Percentiles rank a stretch among this genome's conserved stretches.
Evolutionary conservation across 2,329 filamentous ascomycete species (phyloP).

Genomic region (Beauveria pseudobassiana): DNA sequence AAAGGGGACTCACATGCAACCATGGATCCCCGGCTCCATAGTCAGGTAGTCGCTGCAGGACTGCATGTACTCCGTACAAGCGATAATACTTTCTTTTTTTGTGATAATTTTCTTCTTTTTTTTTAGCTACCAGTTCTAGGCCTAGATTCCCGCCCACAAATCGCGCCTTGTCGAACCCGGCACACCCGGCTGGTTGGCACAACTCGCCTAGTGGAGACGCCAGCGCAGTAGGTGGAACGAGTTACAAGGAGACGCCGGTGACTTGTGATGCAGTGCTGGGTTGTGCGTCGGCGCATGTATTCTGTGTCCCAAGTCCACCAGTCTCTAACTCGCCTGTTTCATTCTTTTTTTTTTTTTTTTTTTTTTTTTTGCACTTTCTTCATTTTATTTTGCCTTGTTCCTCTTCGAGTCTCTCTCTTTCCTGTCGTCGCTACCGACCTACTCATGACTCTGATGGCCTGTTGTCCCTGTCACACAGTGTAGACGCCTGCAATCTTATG

Average conservation of each 20-base stretch:
- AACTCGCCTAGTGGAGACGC: background rate
- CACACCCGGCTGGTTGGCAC: background rate
- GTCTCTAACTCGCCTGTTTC: background rate
- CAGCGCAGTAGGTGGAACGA: background rate
- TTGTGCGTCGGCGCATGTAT: background rate
- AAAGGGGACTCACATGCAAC: background rate
- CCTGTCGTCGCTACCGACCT: background rate
- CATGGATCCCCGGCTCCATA: too few species aligned
- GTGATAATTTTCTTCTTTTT: background rate
- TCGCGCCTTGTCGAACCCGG: background rate
- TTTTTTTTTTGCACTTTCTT: background rate
- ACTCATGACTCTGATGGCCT: background rate
- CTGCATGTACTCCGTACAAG: background rate
- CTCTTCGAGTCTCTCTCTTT: background rate
- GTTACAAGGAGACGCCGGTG: background rate
- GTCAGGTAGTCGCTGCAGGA: background rate
- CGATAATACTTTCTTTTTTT: background rate
- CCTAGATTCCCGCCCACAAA: background rate
- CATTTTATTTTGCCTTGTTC: background rate
- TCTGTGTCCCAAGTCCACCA: background rate
- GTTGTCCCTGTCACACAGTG: background rate
- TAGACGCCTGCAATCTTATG: background rate
- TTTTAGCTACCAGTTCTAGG: background rate
- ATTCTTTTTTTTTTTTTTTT: background rate
- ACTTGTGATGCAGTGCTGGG: background rate